Conservation (phyloP, 1,284 basidiomycete genomes). For the Amylostereum chailletii region DNA sequence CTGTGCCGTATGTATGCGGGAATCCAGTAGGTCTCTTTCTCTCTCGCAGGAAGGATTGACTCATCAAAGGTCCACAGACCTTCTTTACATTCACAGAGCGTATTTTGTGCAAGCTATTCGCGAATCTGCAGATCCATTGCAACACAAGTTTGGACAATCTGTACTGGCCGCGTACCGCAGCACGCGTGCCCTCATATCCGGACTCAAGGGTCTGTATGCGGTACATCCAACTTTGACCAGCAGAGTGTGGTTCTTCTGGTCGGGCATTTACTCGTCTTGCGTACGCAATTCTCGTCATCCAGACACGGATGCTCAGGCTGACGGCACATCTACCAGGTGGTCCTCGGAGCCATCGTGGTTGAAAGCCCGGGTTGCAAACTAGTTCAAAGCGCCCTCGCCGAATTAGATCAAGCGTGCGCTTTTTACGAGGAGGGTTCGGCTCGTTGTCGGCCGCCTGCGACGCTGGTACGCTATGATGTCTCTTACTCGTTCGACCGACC, state of each 20-base stretch:
- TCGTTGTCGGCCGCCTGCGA: slow-evolving; percentile 28
- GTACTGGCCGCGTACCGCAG: slow-evolving; percentile 37
- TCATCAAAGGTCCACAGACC: slow-evolving; percentile 21
- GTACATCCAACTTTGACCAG: slow-evolving; percentile 27
- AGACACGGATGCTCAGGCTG: neutral
- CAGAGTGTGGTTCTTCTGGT: slow-evolving; percentile 45
- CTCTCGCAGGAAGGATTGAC: neutral
- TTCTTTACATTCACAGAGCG: slow-evolving; percentile 42
- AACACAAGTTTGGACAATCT: slow-evolving; percentile 37
- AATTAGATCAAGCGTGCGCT: slow-evolving; percentile 27
- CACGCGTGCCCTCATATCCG: slow-evolving; percentile 32
- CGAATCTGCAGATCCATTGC: slow-evolving; percentile 21
- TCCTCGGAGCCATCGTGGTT: slow-evolving; percentile 37
- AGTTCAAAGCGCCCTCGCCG: slow-evolving; percentile 28
- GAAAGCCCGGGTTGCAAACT: slow-evolving; percentile 36
- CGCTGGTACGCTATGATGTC: slow-evolving; percentile 23
- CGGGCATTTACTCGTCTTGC: slow-evolving; percentile 38
- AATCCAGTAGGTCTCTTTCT: slow-evolving; percentile 30
- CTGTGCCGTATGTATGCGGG: slow-evolving; percentile 28
- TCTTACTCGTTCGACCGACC: neutral
- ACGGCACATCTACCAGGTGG: slow-evolving; percentile 23
- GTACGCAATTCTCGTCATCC: slow-evolving; percentile 22
- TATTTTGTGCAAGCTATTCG: slow-evolving; percentile 41
- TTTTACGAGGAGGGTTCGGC: slow-evolving; percentile 35
- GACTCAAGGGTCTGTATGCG: slow-evolving; percentile 28